phyloP scores from a whole-genome alignment of 139 green algal species.

The Marvania coccoides region DNA sequence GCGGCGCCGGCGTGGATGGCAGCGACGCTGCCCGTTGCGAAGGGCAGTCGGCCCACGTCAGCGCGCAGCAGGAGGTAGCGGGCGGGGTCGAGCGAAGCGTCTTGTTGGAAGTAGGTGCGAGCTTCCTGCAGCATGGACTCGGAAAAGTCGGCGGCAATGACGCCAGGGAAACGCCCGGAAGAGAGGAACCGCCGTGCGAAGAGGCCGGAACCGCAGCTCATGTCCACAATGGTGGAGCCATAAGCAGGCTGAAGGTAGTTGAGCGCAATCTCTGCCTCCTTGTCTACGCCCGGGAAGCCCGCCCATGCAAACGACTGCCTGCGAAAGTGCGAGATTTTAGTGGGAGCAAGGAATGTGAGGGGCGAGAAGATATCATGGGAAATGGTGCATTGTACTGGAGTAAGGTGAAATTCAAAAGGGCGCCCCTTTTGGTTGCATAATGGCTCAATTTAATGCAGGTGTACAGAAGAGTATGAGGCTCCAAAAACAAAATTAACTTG shows the following conservation, averaged over 20 bases:
- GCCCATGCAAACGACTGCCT: slow-evolving; percentile 80
- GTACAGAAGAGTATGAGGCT: no score
- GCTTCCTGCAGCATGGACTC: slow-evolving; percentile 87
- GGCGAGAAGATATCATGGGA: no score
- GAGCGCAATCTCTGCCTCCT: slow-evolving; percentile 66
- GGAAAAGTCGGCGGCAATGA: slow-evolving; percentile 79
- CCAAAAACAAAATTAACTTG: no score
- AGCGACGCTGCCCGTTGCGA: slow-evolving; percentile 68
- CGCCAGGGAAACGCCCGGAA: slow-evolving; percentile 50
- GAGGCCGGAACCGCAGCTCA: slow-evolving; percentile 86
- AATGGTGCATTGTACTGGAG: no score
- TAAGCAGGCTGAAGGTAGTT: slow-evolving; percentile 38
- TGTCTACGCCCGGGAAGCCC: slow-evolving; percentile 72
- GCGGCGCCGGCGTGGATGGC: slow-evolving; percentile 91
- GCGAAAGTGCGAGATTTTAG: no score
- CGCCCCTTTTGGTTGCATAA: no score
- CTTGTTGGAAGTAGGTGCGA: slow-evolving; percentile 41
- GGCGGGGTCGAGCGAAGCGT: slow-evolving; percentile 8
- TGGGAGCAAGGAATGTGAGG: no score
- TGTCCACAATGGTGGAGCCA: slow-evolving; percentile 64
- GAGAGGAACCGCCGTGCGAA: slow-evolving; percentile 80
- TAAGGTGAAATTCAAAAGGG: no score
- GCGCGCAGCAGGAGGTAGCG: slow-evolving; percentile 61
- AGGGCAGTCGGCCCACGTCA: slow-evolving; percentile 84
- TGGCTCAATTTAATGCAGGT: no score